Evolutionary conservation across 1,139 yeast species (phyloP).

Genomic region (Candida neerlandica): DNA sequence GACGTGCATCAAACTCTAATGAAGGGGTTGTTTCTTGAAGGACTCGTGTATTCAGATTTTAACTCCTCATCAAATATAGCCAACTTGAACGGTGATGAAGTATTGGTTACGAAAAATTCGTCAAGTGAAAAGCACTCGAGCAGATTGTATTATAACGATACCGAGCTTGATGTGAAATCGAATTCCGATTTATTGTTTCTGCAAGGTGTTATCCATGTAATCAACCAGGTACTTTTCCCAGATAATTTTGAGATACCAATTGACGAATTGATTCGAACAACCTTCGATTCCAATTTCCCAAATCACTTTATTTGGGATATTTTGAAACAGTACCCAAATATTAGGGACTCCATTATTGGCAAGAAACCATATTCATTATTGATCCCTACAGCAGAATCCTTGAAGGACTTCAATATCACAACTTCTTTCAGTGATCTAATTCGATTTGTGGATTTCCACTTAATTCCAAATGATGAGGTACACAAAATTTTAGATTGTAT

Average conservation of each 20-base stretch:
- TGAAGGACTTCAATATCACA: slow-evolving; percentile 56
- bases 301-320: slow-evolving; percentile 49
- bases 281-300: slow-evolving; percentile 45
- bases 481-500: slow-evolving; percentile 36
- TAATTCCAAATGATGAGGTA: slow-evolving; percentile 58
- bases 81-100: slow-evolving; percentile 36
- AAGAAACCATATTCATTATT: slow-evolving; percentile 59
- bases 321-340: slow-evolving; percentile 38
- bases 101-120: slow-evolving; percentile 20
- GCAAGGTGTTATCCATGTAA: slow-evolving; percentile 84
- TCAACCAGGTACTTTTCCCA: slow-evolving; percentile 62
- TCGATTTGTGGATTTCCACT: slow-evolving; percentile 65
- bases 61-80: slow-evolving; percentile 22
- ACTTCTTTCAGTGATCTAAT: slow-evolving; percentile 44
- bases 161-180: slow-evolving; percentile 34
- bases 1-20: slow-evolving; percentile 54
- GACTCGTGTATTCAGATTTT: slow-evolving; percentile 69
- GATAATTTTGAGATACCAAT: slow-evolving; percentile 54
- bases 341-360: slow-evolving; percentile 24
- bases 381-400: slow-evolving; percentile 67
- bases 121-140: slow-evolving; percentile 31
- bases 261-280: slow-evolving; percentile 53
- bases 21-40: slow-evolving; percentile 62
- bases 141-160: slow-evolving; percentile 24
- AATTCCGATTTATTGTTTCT: slow-evolving; percentile 73